A percentile compares a stretch with the other conserved stretches of the same genome.
Conservation (phyloP, 31 red algal genomes). For the Odonthalia washingtoniensis region DNA sequence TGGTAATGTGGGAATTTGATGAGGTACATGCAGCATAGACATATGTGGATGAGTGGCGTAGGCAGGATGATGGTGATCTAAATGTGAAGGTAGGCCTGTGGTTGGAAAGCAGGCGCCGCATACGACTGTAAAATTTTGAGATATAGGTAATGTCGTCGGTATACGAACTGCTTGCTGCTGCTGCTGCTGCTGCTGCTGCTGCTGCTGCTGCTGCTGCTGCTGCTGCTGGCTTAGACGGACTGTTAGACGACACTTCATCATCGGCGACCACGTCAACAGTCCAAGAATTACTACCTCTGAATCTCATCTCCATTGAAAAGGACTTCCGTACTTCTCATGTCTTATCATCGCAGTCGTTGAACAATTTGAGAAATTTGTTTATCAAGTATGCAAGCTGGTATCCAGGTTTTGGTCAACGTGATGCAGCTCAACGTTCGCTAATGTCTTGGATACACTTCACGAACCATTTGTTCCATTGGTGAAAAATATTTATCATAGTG, state of each 20-base stretch:
- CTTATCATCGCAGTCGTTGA: not conserved
- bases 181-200: too few relatives aligned
- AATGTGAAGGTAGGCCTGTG: too few relatives aligned
- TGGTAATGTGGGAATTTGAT: too few relatives aligned
- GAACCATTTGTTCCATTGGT: slow-evolving; percentile 61
- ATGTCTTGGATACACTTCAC: slow-evolving; percentile 55
- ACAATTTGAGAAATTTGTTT: slow-evolving; percentile 31
- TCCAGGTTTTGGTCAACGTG: slow-evolving; percentile 48
- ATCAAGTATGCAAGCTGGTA: slow-evolving; percentile 26
- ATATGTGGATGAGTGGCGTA: too few relatives aligned
- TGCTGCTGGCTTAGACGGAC: slow-evolving; percentile 55
- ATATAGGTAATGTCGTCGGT: too few relatives aligned
- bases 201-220: too few relatives aligned
- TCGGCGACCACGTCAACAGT: slow-evolving; percentile 17
- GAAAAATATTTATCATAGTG: slow-evolving; percentile 36
- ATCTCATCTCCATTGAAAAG: slow-evolving; percentile 33
- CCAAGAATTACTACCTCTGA: not conserved
- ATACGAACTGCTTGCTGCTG: too few relatives aligned
- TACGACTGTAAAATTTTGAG: too few relatives aligned
- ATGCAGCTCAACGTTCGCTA: slow-evolving; percentile 66
- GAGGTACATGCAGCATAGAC: too few relatives aligned
- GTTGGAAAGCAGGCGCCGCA: too few relatives aligned
- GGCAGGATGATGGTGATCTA: too few relatives aligned
- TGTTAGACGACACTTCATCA: slow-evolving; percentile 37
- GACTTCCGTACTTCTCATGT: not conserved